These are phyloP conservation scores for Lineolata rhizophorae DNA, from an alignment of 495 filamentous ascomycete species.

Conservation along the genomic window DNA sequence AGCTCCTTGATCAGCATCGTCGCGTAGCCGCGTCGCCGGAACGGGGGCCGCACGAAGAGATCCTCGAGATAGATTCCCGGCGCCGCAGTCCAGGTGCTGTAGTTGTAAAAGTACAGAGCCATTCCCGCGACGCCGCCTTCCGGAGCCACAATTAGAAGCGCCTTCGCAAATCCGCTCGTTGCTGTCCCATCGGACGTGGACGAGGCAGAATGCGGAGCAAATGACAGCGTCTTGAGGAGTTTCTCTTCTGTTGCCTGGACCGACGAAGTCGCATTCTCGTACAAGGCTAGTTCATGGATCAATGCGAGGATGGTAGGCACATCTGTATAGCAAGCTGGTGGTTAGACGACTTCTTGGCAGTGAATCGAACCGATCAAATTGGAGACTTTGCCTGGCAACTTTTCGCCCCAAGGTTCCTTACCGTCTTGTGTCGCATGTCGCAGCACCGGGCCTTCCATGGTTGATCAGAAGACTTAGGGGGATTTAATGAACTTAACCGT, in stretches of 20 bases:
- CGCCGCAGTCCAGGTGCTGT: conserved; percentile 64
- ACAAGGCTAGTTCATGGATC: conserved; percentile 73
- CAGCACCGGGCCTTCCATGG: neutral
- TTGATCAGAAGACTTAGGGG: no score
- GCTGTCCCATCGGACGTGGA: neutral
- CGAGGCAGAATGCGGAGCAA: conserved; percentile 20
- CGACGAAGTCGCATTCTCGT: conserved; percentile 51
- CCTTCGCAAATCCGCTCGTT: conserved; percentile 1
- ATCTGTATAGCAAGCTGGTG: conserved; percentile 30
- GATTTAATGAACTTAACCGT: no score
- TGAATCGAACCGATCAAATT: neutral
- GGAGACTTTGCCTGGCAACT: neutral
- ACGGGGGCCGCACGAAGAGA: conserved; percentile 52
- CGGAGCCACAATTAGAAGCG: conserved; percentile 3
- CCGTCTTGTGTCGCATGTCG: neutral
- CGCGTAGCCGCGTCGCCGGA: conserved; percentile 59
- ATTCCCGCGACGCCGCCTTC: conserved; percentile 26
- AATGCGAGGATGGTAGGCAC: conserved; percentile 59
- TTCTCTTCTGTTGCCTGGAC: conserved; percentile 60
- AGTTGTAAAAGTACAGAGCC: conserved; percentile 51
- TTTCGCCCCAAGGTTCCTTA: neutral
- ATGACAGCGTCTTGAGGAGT: conserved; percentile 59
- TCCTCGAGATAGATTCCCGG: conserved; percentile 93
- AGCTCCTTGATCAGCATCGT: conserved; percentile 50
- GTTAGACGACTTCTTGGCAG: neutral